Percentiles rank a stretch among this genome's conserved stretches.
phyloP scores from a whole-genome alignment of 768 basidiomycete species.

The Hirschioporus abietinus region DNA sequence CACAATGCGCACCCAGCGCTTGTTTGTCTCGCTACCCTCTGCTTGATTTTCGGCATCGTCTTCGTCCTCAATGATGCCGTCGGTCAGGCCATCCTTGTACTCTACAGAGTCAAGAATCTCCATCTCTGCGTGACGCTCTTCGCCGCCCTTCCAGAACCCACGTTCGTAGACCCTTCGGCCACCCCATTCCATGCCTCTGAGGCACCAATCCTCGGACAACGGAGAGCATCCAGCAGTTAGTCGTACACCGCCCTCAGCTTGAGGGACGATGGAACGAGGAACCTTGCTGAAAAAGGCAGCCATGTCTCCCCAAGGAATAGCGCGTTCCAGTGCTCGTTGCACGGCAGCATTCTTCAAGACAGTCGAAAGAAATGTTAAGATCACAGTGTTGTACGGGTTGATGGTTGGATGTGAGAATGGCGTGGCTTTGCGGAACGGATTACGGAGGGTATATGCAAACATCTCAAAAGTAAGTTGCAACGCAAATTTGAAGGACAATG shows the following conservation, averaged over 20 bases:
- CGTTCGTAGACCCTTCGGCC: slow-evolving; percentile 85
- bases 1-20: slow-evolving; percentile 72
- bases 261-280: slow-evolving; percentile 45
- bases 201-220: slow-evolving; percentile 90
- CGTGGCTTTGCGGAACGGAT: slow-evolving; percentile 55
- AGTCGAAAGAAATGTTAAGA: slow-evolving; percentile 87
- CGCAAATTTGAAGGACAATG: slow-evolving; percentile 66
- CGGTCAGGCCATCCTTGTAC: slow-evolving; percentile 45
- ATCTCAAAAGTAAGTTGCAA: slow-evolving; percentile 75
- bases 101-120: slow-evolving; percentile 71
- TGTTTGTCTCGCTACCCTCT: slow-evolving; percentile 36
- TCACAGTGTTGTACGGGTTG: slow-evolving; percentile 82
- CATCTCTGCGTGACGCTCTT: slow-evolving; percentile 62
- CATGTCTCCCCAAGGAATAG: slow-evolving; percentile 81
- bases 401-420: slow-evolving; percentile 49
- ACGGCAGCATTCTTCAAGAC: slow-evolving; percentile 60
- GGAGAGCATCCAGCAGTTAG: slow-evolving; percentile 65
- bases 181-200: slow-evolving; percentile 97
- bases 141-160: slow-evolving; percentile 88
- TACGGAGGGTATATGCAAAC: slow-evolving; percentile 64
- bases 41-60: slow-evolving; percentile 40
- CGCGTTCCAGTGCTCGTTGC: slow-evolving; percentile 60
- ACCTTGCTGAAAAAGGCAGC: slow-evolving; percentile 56
- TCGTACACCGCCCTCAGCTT: slow-evolving; percentile 53
- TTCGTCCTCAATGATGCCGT: slow-evolving; percentile 83